phyloP scores from a whole-genome alignment of 1,284 basidiomycete genomes.

The Mycena citricolor region DNA sequence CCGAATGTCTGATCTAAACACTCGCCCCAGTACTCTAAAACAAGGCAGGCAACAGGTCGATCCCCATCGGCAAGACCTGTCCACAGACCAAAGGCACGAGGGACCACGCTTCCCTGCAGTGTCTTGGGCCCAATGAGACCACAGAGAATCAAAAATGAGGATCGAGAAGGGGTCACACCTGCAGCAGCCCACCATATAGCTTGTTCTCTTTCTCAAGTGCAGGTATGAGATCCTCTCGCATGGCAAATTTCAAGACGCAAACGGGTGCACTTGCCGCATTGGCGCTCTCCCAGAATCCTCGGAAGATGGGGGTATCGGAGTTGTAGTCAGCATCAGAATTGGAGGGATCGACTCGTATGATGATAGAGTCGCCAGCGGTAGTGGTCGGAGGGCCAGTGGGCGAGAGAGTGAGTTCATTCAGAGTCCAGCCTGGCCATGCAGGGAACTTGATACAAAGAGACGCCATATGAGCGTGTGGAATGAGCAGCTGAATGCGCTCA shows the following conservation, averaged over 20 bases:
- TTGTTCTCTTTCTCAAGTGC: slow-evolving; percentile 34
- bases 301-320: slow-evolving; percentile 39
- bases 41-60: slow-evolving; percentile 35
- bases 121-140: slow-evolving; percentile 2
- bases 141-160: background rate
- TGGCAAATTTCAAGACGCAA: slow-evolving; percentile 38
- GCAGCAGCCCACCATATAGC: slow-evolving; percentile 32
- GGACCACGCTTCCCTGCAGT: slow-evolving; percentile 33
- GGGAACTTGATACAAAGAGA: no score
- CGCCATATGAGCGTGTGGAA: no score
- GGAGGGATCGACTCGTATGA: slow-evolving; percentile 31
- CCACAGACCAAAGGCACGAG: slow-evolving; percentile 36
- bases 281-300: slow-evolving; percentile 26
- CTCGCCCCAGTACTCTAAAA: slow-evolving; percentile 38
- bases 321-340: slow-evolving; percentile 33
- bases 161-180: slow-evolving; percentile 17
- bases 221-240: slow-evolving; percentile 36
- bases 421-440: no score
- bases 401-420: no score
- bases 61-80: slow-evolving; percentile 31
- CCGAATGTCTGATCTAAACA: slow-evolving; percentile 32
- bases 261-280: slow-evolving; percentile 10
- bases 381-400: no score
- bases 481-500: no score
- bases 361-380: no score